Evolutionary conservation across 192 early-diverging fungal genomes (phyloP).

Genomic region (Jimgerdemannia lactiflua): DNA sequence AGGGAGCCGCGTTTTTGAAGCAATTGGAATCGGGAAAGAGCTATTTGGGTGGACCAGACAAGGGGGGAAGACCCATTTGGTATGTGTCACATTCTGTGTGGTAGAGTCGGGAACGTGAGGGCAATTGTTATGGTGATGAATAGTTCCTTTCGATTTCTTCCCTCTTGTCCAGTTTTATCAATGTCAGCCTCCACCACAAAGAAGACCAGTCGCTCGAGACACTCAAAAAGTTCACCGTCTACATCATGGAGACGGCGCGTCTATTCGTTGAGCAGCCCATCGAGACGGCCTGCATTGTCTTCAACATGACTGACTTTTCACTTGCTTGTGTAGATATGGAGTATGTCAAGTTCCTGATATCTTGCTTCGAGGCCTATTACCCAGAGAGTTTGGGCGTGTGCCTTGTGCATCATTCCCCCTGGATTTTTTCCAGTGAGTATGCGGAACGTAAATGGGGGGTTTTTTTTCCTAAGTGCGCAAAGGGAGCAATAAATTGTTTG

Average conservation of each 20-base stretch:
- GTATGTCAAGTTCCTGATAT: slow-evolving; percentile 74
- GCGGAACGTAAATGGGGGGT: slow-evolving; percentile 5
- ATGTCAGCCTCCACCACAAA: slow-evolving; percentile 50
- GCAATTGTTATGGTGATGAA: no score
- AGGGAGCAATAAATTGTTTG: background rate
- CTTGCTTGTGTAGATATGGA: slow-evolving; percentile 76
- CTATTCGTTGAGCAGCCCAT: slow-evolving; percentile 62
- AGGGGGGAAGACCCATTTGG: slow-evolving; percentile 45
- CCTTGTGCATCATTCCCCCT: slow-evolving; percentile 85
- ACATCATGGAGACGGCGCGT: slow-evolving; percentile 72
- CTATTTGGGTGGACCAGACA: slow-evolving; percentile 47
- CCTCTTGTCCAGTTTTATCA: slow-evolving; percentile 37
- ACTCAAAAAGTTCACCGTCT: slow-evolving; percentile 65
- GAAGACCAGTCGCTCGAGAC: slow-evolving; percentile 59
- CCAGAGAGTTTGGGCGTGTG: slow-evolving; percentile 83
- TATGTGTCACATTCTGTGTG: slow-evolving; percentile 22
- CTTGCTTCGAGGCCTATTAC: slow-evolving; percentile 85
- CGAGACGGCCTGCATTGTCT: slow-evolving; percentile 71
- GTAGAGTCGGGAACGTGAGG: no score
- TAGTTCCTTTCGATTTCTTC: background rate
- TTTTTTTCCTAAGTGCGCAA: slow-evolving; percentile 3
- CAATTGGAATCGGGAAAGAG: slow-evolving; percentile 49
- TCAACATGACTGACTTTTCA: slow-evolving; percentile 78
- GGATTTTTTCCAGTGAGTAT: slow-evolving; percentile 70
- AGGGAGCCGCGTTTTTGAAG: slow-evolving; percentile 15